These are phyloP conservation scores for Lipomyces yamadae DNA, from an alignment of 805 yeast species.

Conservation along the genomic window DNA sequence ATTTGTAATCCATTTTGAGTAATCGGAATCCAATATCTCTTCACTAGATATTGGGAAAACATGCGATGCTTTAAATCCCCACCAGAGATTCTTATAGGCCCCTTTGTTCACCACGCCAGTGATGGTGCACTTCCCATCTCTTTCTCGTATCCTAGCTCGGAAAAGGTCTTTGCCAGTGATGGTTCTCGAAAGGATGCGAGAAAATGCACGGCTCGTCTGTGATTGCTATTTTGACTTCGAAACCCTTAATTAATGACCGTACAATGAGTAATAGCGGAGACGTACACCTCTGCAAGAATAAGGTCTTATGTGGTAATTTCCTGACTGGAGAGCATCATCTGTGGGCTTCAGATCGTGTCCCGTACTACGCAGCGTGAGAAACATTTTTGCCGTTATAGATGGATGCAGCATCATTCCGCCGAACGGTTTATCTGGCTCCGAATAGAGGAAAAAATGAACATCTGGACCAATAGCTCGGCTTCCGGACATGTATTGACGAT, in stretches of 20 bases:
- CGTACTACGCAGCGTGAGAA: neutral
- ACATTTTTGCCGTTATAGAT: neutral
- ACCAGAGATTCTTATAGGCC: neutral
- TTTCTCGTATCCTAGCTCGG: neutral
- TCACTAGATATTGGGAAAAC: neutral
- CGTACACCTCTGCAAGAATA: constrained; percentile 1
- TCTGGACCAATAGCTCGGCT: neutral
- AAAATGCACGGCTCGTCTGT: constrained; percentile 2
- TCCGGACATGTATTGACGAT: too few species aligned
- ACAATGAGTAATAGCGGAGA: neutral
- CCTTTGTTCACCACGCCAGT: neutral
- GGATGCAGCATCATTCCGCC: neutral
- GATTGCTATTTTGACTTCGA: neutral
- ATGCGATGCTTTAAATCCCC: neutral
- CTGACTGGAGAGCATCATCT: neutral
- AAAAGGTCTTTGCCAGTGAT: neutral
- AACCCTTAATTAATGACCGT: neutral
- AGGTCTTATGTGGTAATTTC: constrained; percentile 1
- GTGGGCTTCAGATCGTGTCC: neutral
- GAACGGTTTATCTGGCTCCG: neutral
- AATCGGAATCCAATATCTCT: neutral
- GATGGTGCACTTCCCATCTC: constrained; percentile 1
- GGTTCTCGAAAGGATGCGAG: neutral
- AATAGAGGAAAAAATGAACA: neutral
- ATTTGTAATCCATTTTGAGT: neutral